phyloP scores from a whole-genome alignment of 2,329 filamentous ascomycete species.

The Magnaporthales sp. region DNA sequence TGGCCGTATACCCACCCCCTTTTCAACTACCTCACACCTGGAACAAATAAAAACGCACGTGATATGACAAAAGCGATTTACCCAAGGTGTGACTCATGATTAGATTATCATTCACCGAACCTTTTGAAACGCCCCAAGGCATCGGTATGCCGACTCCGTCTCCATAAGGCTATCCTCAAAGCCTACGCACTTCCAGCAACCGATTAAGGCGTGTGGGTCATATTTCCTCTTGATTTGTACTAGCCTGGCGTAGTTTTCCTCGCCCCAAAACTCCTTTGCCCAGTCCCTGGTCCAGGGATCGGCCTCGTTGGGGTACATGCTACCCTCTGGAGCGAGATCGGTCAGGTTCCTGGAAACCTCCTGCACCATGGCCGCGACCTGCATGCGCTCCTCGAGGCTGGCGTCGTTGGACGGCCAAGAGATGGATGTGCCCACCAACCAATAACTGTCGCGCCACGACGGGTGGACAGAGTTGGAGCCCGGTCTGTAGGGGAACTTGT shows the following conservation, averaged over 20 bases:
- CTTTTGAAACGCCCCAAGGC: background rate
- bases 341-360: background rate
- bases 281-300: background rate
- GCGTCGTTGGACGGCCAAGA: background rate
- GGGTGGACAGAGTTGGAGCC: background rate
- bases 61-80: too few relatives aligned
- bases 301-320: background rate
- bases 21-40: too few relatives aligned
- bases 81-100: too few relatives aligned
- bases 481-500: background rate
- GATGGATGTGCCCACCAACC: background rate
- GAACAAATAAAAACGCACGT: too few relatives aligned
- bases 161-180: background rate
- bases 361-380: background rate
- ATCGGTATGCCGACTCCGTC: background rate
- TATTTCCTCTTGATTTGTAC: background rate
- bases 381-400: background rate
- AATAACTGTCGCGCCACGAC: background rate
- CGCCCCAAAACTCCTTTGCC: background rate
- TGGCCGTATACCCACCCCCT: too few relatives aligned
- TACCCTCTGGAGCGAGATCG: background rate
- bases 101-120: background rate
- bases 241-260: background rate
- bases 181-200: background rate
- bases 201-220: background rate